These are phyloP conservation scores for Phialophora macrospora DNA, from an alignment of 2,329 filamentous ascomycete genomes.

Conservation along the genomic window DNA sequence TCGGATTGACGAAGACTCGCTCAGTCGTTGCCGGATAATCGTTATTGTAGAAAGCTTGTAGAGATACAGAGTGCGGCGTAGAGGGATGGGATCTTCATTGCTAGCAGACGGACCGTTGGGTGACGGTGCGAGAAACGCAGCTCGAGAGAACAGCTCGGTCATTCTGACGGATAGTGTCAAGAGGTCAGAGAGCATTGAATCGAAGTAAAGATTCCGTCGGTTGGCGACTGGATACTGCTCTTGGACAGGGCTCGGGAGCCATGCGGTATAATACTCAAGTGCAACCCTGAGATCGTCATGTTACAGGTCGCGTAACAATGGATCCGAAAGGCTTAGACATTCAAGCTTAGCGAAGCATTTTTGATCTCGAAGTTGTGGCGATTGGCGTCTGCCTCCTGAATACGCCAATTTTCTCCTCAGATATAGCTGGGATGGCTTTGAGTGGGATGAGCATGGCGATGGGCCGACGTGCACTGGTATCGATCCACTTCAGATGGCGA, in stretches of 20 bases:
- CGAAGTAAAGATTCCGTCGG: not conserved
- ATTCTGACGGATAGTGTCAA: not conserved
- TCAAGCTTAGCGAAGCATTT: slow-evolving; percentile 5
- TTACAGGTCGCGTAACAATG: not conserved
- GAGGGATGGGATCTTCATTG: not conserved
- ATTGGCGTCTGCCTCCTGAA: too few relatives aligned
- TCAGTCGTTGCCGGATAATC: slow-evolving; percentile 2
- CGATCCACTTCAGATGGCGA: too few relatives aligned
- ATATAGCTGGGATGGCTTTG: too few relatives aligned
- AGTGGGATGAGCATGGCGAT: too few relatives aligned
- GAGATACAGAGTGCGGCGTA: slow-evolving; percentile 2
- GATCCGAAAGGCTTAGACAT: slow-evolving; percentile 2
- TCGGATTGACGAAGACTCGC: not conserved
- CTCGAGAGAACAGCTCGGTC: not conserved
- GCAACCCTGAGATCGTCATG: not conserved
- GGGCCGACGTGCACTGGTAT: too few relatives aligned
- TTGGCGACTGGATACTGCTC: not conserved
- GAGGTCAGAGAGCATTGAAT: not conserved
- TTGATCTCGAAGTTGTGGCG: not conserved
- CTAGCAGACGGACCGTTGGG: not conserved
- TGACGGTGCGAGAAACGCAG: not conserved
- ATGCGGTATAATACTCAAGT: not conserved
- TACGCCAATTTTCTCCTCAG: too few relatives aligned
- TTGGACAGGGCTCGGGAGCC: not conserved
- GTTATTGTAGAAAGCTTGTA: slow-evolving; percentile 10